A percentile compares a stretch with the other conserved stretches of the same genome.
phyloP scores from a whole-genome alignment of 257 asterid species.

The Avicennia marina region DNA sequence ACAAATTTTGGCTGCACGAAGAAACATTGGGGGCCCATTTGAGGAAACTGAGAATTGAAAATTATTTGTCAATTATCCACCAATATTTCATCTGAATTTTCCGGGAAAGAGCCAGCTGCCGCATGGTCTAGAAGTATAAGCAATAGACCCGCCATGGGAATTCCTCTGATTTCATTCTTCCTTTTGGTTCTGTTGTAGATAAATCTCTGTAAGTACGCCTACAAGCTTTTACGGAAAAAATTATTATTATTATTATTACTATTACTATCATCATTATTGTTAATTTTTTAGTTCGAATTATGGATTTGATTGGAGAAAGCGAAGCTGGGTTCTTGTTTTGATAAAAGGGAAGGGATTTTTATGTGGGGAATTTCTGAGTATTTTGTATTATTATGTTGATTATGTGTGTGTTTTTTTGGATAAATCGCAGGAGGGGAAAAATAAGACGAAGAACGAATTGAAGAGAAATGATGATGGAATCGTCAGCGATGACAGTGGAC shows the following conservation, averaged over 20 bases:
- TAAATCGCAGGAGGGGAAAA: slow-evolving; percentile 15
- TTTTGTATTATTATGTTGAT: neutral
- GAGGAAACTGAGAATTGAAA: neutral
- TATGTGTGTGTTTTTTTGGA: neutral
- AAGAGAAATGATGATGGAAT: slow-evolving; percentile 9
- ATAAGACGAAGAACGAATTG: neutral
- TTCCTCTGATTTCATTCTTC: neutral
- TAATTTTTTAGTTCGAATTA: neutral
- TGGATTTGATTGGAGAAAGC: neutral
- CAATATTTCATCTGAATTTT: slow-evolving; percentile 4
- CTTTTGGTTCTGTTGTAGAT: neutral
- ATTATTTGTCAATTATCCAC: neutral
- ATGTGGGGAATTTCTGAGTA: neutral
- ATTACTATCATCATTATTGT: too few relatives aligned
- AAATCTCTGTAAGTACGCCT: slow-evolving; percentile 10
- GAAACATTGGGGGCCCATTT: slow-evolving; percentile 28
- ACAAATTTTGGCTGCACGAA: slow-evolving; percentile 2
- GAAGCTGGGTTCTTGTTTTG: neutral
- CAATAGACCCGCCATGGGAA: neutral
- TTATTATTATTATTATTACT: too few relatives aligned
- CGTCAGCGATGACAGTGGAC: slow-evolving; percentile 39
- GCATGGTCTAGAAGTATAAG: slow-evolving; percentile 5
- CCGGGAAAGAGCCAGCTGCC: neutral
- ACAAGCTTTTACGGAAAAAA: neutral
- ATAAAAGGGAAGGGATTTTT: neutral